phyloP scores from a whole-genome alignment of 768 basidiomycete species.

The Calocera viscosa region DNA sequence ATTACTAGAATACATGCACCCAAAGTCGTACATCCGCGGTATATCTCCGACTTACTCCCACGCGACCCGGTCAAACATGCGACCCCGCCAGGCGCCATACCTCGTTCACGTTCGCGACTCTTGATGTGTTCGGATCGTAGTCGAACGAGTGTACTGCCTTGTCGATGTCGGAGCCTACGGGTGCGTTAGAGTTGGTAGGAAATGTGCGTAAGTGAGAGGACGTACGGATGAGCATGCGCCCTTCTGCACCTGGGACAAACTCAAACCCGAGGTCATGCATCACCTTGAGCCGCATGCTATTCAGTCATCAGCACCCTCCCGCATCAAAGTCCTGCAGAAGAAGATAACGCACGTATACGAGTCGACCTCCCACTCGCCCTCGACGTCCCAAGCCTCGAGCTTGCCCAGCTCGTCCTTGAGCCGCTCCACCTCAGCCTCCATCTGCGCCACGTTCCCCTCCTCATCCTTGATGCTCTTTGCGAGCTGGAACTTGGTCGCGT shows the following conservation, averaged over 20 bases:
- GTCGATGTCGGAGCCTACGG: constrained; percentile 12
- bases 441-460: constrained; percentile 10
- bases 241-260: constrained; percentile 12
- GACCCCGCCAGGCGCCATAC: constrained; percentile 14
- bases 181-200: constrained; percentile 3
- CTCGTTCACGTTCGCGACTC: constrained; percentile 13
- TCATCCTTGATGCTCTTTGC: constrained; percentile 16
- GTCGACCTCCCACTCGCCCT: constrained; percentile 13
- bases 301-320: neutral
- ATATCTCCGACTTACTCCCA: neutral
- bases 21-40: neutral
- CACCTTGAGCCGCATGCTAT: constrained; percentile 14
- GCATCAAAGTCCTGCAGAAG: neutral
- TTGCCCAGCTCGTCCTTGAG: constrained; percentile 15
- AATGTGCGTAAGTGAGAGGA: neutral
- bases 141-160: constrained; percentile 11
- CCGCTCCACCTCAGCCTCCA: constrained; percentile 12
- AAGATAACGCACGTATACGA: constrained; percentile 13
- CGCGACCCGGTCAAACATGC: neutral
- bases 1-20: neutral
- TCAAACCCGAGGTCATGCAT: constrained; percentile 16
- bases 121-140: constrained; percentile 9
- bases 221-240: neutral
- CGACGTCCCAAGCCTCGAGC: constrained; percentile 15
- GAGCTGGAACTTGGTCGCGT: constrained; percentile 15